Evolutionary conservation across 169 alveolate genomes (phyloP).

Genomic region (Plasmodium inui): DNA sequence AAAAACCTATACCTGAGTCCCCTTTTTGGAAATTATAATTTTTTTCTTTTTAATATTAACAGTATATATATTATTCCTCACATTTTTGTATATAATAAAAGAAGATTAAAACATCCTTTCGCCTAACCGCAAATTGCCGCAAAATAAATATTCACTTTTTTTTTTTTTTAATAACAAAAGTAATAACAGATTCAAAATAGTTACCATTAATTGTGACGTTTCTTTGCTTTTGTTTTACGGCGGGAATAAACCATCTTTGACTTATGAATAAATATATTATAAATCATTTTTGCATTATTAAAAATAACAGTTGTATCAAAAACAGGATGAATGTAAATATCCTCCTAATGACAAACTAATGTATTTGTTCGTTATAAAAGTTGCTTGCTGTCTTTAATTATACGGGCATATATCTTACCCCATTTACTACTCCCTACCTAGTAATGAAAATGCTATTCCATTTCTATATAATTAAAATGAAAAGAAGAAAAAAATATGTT

Average conservation of each 20-base stretch:
- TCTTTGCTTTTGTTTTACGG: neutral
- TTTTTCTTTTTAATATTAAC: neutral
- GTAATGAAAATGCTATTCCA: neutral
- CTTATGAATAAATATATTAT: neutral
- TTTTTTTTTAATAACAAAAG: neutral
- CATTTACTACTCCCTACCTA: neutral
- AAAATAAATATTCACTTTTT: neutral
- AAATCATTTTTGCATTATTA: neutral
- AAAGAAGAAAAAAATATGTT: no score
- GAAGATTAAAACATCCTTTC: neutral
- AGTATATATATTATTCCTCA: neutral
- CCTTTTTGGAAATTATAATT: neutral
- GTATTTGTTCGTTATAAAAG: neutral
- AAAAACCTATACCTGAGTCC: neutral
- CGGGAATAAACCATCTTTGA: neutral
- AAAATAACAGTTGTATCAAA: neutral
- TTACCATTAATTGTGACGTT: neutral
- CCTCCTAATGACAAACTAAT: neutral
- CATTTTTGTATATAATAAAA: neutral
- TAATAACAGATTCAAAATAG: neutral
- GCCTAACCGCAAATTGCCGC: neutral
- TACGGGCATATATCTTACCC: neutral
- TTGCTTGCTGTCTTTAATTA: neutral
- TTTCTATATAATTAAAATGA: neutral
- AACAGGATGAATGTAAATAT: neutral